Conservation (phyloP, 164 flowering plant species). For the Aristolochia fimbriata region DNA sequence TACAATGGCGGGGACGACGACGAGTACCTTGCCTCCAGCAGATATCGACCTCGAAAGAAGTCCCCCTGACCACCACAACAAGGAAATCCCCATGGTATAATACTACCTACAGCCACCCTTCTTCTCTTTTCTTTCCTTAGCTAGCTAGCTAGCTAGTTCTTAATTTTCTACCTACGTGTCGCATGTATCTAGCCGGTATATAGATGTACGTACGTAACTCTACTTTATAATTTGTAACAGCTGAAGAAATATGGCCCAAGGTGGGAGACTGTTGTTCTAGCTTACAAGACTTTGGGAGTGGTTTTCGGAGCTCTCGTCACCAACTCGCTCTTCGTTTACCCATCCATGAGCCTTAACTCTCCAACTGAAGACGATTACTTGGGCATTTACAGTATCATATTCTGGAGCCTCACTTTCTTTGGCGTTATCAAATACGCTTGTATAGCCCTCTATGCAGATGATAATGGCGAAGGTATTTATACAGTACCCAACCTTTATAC, state of each 20-base stretch:
- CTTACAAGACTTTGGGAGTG: conserved; percentile 72
- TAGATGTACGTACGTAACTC: neutral
- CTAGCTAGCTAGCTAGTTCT: too few relatives aligned
- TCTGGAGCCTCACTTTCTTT: conserved; percentile 74
- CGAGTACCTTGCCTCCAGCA: too few relatives aligned
- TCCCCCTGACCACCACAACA: too few relatives aligned
- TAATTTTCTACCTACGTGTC: too few relatives aligned
- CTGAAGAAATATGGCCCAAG: neutral
- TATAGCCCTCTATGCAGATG: conserved; percentile 72
- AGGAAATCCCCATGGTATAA: too few relatives aligned
- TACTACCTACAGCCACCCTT: too few relatives aligned
- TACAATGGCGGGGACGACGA: too few relatives aligned
- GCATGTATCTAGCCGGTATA: too few relatives aligned
- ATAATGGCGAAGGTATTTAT: conserved; percentile 76
- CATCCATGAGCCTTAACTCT: conserved; percentile 65
- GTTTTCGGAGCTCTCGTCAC: conserved; percentile 84
- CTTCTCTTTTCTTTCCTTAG: too few relatives aligned
- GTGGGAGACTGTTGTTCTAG: conserved; percentile 32
- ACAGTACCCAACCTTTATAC: too few relatives aligned
- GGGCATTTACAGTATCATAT: conserved; percentile 72
- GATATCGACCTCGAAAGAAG: too few relatives aligned
- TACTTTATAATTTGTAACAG: too few relatives aligned
- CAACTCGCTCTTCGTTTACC: conserved; percentile 74
- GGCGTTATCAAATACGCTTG: conserved; percentile 64
- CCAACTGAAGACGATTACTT: conserved; percentile 64